These are phyloP conservation scores for Hypholoma sublateritium DNA, from an alignment of 768 basidiomycete genomes.

Conservation along the genomic window DNA sequence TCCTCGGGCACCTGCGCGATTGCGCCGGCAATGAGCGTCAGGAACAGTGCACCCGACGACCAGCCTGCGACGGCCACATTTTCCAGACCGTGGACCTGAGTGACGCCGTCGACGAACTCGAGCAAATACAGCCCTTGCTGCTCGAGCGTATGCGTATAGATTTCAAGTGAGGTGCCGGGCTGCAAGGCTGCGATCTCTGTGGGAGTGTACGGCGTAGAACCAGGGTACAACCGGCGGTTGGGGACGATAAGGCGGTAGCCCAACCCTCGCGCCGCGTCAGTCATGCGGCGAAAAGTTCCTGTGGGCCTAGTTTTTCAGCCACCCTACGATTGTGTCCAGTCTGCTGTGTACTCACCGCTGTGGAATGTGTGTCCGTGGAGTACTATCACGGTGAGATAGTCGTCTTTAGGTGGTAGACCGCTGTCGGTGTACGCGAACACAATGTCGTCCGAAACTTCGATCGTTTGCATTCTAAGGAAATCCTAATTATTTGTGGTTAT, in stretches of 20 bases:
- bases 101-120: background rate
- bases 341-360: background rate
- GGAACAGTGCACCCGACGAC: background rate
- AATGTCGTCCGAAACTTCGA: background rate
- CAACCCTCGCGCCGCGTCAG: background rate
- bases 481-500: too few relatives aligned
- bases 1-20: background rate
- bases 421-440: background rate
- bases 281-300: background rate
- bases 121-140: background rate
- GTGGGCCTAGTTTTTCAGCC: background rate
- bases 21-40: background rate
- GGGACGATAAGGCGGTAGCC: background rate
- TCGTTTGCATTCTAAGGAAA: background rate
- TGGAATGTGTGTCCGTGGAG: background rate
- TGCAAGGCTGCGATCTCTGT: background rate
- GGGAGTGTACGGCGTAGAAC: background rate
- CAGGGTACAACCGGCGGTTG: conserved; percentile 1
- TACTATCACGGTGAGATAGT: background rate
- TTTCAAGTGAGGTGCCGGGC: background rate
- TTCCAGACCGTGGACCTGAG: background rate
- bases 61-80: background rate
- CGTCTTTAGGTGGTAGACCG: background rate
- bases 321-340: background rate
- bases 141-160: background rate